Evolutionary conservation across 2,329 filamentous ascomycete genomes (phyloP), one percentile per base, ranked within the genome.

Genomic region (Didymella segeticola): DNA sequence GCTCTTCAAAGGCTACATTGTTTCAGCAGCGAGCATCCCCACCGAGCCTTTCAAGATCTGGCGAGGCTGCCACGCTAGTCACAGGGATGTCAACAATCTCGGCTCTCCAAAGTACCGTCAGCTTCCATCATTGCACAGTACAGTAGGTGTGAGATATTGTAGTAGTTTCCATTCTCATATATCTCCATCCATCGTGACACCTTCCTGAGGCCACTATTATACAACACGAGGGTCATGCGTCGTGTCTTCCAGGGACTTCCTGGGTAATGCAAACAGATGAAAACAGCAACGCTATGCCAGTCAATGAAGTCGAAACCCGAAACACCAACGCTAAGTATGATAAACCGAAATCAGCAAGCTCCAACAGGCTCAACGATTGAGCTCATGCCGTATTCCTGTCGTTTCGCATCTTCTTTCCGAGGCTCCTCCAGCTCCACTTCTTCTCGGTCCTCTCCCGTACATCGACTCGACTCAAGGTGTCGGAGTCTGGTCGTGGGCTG

Each of bases 401-500:
- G 29, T 30, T 64, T 17, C 64, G 58, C 43, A 60, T 62, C 42
- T 56, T 63, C 58, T 57, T 61, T 46, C 51, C 57, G 36, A 68
- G 48, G 25, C 50, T 55, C 42, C 59, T 68, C 61, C 65, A 64
- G 29, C 56, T 66, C 59, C 65, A 65, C 30, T 60, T 56, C 25
- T 57, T 41, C 57, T 47, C 45, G 34, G 53, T 45, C 39, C 56
- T 43, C 45, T 63, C 19, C 43, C 63, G 33, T 45, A 56, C 33
- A 29, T 60, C 55, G 53, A 57, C 17, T 27, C 47, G 43, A 56
- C 64, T 62, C 53, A 73, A 51, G 0, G 70, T 72, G 46, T 71
- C 69, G 17, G 71, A 74, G 19, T 72, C 72, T 20, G 71, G 61
- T 27, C 65, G 57, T n/a, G 65, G 66, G 41, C 60, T 67, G 8